These are phyloP conservation scores for Geranium incanum DNA, from an alignment of 441 rosid genomes.

Conservation along the genomic window DNA sequence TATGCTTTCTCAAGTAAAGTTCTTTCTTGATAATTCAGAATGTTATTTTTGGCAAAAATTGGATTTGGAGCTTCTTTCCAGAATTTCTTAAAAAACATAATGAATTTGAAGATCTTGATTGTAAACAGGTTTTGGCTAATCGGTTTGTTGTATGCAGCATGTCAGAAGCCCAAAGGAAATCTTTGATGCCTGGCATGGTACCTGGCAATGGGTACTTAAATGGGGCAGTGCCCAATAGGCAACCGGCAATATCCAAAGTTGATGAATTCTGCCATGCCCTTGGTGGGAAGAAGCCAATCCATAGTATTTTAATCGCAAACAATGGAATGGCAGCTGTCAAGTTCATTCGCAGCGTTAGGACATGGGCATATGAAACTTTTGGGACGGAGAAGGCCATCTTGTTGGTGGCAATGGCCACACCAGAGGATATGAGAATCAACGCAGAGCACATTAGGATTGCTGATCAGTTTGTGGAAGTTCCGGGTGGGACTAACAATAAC, in stretches of 20 bases:
- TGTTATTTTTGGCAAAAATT: background rate
- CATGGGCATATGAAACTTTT: constrained; percentile 98
- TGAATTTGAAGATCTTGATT: background rate
- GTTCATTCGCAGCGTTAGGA: constrained; percentile 89
- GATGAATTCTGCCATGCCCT: constrained; percentile 81
- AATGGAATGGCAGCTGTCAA: constrained; percentile 99
- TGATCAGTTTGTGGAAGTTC: constrained; percentile 99
- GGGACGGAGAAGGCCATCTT: constrained; percentile 92
- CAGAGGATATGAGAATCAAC: constrained; percentile 99
- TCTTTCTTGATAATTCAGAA: background rate
- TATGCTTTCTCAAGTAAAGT: constrained; percentile 6
- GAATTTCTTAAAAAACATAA: background rate
- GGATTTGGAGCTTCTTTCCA: constrained; percentile 1
- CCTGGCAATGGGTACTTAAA: constrained; percentile 50
- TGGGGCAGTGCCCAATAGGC: constrained; percentile 48
- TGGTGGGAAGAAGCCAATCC: constrained; percentile 79
- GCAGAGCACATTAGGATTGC: constrained; percentile 99
- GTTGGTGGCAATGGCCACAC: constrained; percentile 99
- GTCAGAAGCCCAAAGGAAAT: constrained; percentile 50
- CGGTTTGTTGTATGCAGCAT: constrained; percentile 38
- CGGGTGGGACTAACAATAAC: constrained; percentile 99
- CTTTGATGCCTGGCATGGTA: constrained; percentile 36
- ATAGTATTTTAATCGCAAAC: constrained; percentile 86
- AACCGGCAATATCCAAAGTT: constrained; percentile 57
- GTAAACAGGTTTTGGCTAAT: background rate